Conservation (phyloP, 2,329 filamentous ascomycete genomes). For the Paramyrothecium sp. region DNA sequence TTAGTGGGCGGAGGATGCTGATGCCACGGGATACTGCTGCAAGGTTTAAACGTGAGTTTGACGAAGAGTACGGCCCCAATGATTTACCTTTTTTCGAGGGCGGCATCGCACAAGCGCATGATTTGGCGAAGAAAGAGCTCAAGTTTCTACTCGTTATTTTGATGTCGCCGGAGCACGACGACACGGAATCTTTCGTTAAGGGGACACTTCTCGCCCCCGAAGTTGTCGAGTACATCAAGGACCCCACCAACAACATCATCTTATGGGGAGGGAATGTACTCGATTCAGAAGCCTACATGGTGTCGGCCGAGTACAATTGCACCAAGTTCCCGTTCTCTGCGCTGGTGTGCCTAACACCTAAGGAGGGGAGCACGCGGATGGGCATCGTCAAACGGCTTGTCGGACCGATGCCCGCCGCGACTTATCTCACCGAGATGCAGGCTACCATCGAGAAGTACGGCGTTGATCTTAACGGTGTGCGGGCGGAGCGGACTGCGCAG, state of each 20-base stretch:
- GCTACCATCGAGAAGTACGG: slow-evolving; percentile 72
- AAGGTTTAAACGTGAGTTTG: slow-evolving; percentile 88
- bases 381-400: slow-evolving; percentile 78
- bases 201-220: slow-evolving; percentile 79
- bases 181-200: slow-evolving; percentile 77
- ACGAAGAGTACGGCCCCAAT: slow-evolving; percentile 82
- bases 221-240: slow-evolving; percentile 70
- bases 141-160: slow-evolving; percentile 90
- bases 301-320: slow-evolving; percentile 80
- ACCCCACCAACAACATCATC: slow-evolving; percentile 75
- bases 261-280: slow-evolving; percentile 92
- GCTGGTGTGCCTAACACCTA: slow-evolving; percentile 82
- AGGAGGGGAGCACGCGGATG: slow-evolving; percentile 83
- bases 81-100: slow-evolving; percentile 79
- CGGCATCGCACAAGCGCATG: slow-evolving; percentile 88
- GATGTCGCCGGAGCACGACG: slow-evolving; percentile 90
- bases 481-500: slow-evolving; percentile 76
- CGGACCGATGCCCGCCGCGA: slow-evolving; percentile 66
- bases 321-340: slow-evolving; percentile 92
- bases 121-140: slow-evolving; percentile 84
- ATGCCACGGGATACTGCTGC: slow-evolving; percentile 85
- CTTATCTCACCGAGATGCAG: slow-evolving; percentile 75
- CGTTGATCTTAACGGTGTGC: slow-evolving; percentile 70
- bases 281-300: slow-evolving; percentile 92
- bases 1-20: slow-evolving; percentile 70